Evolutionary conservation across 352 stramenopile species (phyloP).

Genomic region (Phytophthora sansomeana): DNA sequence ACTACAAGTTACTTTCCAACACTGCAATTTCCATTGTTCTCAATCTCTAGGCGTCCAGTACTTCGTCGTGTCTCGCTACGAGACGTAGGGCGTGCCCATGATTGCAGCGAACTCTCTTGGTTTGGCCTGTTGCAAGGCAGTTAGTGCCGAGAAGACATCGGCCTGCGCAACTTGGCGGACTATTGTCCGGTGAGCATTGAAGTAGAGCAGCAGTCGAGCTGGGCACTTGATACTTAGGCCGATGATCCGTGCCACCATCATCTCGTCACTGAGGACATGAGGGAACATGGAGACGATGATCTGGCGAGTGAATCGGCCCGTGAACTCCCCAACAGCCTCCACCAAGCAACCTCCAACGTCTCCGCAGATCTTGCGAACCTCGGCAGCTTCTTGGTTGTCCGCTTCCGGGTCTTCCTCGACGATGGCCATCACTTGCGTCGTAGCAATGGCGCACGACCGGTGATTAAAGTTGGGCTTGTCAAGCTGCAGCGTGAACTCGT

Average conservation of each 20-base stretch:
- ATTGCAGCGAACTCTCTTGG: slow-evolving; percentile 32
- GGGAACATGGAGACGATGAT: slow-evolving; percentile 40
- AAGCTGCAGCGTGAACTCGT: slow-evolving; percentile 38
- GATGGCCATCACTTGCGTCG: slow-evolving; percentile 30
- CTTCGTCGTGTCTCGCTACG: background rate
- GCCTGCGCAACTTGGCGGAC: slow-evolving; percentile 22
- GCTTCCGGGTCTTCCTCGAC: slow-evolving; percentile 33
- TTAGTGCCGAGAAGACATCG: slow-evolving; percentile 22
- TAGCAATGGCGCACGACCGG: slow-evolving; percentile 34
- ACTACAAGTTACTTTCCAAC: too few relatives aligned
- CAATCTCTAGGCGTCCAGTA: too few relatives aligned
- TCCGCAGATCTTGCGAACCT: slow-evolving; percentile 24
- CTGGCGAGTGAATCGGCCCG: slow-evolving; percentile 32
- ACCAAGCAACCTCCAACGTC: slow-evolving; percentile 26
- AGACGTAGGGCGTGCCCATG: slow-evolving; percentile 19
- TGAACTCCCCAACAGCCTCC: slow-evolving; percentile 33
- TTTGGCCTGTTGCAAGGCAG: slow-evolving; percentile 25
- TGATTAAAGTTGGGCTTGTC: slow-evolving; percentile 42
- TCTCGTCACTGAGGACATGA: slow-evolving; percentile 31
- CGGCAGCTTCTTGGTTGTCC: slow-evolving; percentile 23
- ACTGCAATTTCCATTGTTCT: too few relatives aligned
- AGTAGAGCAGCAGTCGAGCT: slow-evolving; percentile 25
- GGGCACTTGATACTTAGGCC: slow-evolving; percentile 30
- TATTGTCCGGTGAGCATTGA: slow-evolving; percentile 24
- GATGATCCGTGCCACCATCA: slow-evolving; percentile 36